Conservation (phyloP, 257 asterid species). For the Solanum okadae region DNA sequence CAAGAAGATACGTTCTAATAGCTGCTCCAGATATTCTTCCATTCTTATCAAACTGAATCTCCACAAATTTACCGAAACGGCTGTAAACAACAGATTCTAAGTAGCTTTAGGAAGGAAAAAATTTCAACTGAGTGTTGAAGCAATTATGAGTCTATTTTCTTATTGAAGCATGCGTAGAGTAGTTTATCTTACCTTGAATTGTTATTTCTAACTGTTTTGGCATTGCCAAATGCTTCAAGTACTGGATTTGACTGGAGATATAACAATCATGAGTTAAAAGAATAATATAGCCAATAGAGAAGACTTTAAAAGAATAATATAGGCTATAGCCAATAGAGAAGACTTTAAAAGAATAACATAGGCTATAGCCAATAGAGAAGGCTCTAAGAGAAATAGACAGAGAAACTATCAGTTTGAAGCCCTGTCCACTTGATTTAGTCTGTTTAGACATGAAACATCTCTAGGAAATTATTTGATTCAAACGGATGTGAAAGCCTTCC, state of each 20-base stretch:
- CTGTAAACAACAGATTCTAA: conserved; percentile 37
- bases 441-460: background rate
- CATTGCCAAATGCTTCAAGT: conserved; percentile 99
- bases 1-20: conserved; percentile 93
- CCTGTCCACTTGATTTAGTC: background rate
- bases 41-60: conserved; percentile 86
- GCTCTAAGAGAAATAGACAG: background rate
- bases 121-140: background rate
- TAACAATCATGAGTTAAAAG: background rate
- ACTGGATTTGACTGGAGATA: conserved; percentile 93
- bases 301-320: background rate
- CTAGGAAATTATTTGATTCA: background rate
- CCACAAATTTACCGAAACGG: conserved; percentile 96
- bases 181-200: conserved; percentile 68
- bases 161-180: background rate
- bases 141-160: background rate
- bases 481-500: background rate
- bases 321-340: background rate
- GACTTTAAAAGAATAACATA: background rate
- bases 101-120: background rate
- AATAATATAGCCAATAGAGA: background rate
- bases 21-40: conserved; percentile 99
- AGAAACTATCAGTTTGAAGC: background rate
- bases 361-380: background rate
- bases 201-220: conserved; percentile 96